Percentiles rank a stretch among this genome's conserved stretches.
Conservation (phyloP, 1,284 basidiomycete species). For the Neolentinus lepideus region DNA sequence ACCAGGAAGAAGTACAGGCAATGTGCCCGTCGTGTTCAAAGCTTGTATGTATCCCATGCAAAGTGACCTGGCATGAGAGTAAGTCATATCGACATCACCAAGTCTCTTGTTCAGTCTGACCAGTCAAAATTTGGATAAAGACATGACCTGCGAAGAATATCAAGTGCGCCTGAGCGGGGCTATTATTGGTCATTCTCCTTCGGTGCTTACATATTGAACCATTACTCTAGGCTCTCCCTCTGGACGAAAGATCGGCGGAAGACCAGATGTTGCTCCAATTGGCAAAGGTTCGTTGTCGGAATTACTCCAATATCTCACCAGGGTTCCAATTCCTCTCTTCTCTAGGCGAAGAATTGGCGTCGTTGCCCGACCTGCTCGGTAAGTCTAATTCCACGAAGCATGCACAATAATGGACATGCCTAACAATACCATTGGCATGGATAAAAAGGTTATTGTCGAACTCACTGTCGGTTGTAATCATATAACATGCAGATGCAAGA, state of each 20-base stretch:
- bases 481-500: constrained; percentile 29
- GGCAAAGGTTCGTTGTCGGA: constrained; percentile 19
- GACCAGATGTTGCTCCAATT: constrained; percentile 29
- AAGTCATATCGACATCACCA: constrained; percentile 5
- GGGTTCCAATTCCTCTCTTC: not conserved
- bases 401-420: not conserved
- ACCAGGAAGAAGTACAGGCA: constrained; percentile 26
- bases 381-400: constrained; percentile 6
- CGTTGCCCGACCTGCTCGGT: constrained; percentile 34
- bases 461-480: constrained; percentile 31
- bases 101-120: not conserved
- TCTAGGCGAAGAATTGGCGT: constrained; percentile 32
- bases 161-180: constrained; percentile 15
- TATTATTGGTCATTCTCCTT: not conserved
- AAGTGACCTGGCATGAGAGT: constrained; percentile 30
- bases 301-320: not conserved
- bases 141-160: constrained; percentile 28
- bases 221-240: constrained; percentile 25
- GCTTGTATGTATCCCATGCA: constrained; percentile 28
- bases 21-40: constrained; percentile 26
- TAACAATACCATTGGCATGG: constrained; percentile 4
- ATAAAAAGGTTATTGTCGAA: constrained; percentile 22
- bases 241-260: constrained; percentile 32
- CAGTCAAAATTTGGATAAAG: constrained; percentile 12
- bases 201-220: not conserved